A percentile compares a stretch with the other conserved stretches of the same genome.
Conservation (phyloP, 331 rosid genomes). For the Phaseolus coccineus region DNA sequence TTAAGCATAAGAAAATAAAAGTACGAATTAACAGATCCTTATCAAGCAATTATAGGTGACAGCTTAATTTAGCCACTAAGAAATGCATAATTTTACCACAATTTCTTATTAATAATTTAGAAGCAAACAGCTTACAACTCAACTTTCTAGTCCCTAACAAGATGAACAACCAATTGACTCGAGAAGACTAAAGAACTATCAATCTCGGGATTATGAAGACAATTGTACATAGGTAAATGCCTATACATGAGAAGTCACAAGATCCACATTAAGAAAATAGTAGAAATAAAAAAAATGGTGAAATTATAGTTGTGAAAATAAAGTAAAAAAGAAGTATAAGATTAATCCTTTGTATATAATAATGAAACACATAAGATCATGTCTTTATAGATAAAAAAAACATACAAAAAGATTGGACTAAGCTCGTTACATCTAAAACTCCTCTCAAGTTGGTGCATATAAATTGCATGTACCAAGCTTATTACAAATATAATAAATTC, state of each 20-base stretch:
- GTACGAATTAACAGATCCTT: slow-evolving; percentile 24
- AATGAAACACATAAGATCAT: too few species aligned
- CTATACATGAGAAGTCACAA: neutral
- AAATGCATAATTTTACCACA: slow-evolving; percentile 34
- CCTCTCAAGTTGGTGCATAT: too few species aligned
- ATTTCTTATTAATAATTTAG: slow-evolving; percentile 26
- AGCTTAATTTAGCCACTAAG: slow-evolving; percentile 12
- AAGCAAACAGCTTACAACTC: slow-evolving; percentile 29
- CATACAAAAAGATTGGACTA: too few species aligned
- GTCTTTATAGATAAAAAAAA: too few species aligned
- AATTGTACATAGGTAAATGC: neutral
- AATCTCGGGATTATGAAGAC: slow-evolving; percentile 11
- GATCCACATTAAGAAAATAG: slow-evolving; percentile 11
- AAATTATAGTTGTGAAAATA: slow-evolving; percentile 24
- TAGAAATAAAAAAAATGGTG: slow-evolving; percentile 2
- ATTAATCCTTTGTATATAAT: too few species aligned
- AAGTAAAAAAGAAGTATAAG: too few species aligned
- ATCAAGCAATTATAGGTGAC: slow-evolving; percentile 1
- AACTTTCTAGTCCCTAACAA: slow-evolving; percentile 28
- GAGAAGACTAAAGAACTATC: slow-evolving; percentile 12
- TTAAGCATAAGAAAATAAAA: neutral
- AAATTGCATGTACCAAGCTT: too few species aligned
- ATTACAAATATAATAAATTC: too few species aligned
- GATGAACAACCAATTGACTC: slow-evolving; percentile 26
- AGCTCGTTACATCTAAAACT: too few species aligned